phyloP scores from a whole-genome alignment of 139 green algal species.

The Closterium sp. region DNA sequence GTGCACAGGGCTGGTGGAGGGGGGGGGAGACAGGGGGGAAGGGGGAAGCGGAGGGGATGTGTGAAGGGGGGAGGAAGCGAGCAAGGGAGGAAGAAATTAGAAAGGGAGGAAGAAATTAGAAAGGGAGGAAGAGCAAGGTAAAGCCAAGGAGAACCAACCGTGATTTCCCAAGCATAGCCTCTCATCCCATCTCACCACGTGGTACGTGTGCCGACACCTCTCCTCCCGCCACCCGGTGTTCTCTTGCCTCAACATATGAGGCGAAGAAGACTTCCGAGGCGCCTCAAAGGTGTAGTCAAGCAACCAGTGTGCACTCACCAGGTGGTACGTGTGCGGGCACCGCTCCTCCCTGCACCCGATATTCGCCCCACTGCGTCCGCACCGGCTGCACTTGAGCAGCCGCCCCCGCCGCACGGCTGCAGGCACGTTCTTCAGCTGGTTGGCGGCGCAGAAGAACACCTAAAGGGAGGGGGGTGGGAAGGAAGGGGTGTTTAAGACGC shows the following conservation, averaged over 20 bases:
- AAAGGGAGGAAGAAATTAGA: too few relatives aligned
- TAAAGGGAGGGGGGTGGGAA: neutral
- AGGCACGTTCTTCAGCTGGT: conserved; percentile 45
- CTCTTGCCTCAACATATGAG: too few relatives aligned
- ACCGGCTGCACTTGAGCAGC: conserved; percentile 36
- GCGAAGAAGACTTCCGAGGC: too few relatives aligned
- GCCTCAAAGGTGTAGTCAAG: too few relatives aligned
- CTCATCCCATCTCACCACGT: conserved; percentile 45
- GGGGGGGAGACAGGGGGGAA: neutral
- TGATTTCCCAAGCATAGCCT: too few relatives aligned
- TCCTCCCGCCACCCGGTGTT: conserved; percentile 46
- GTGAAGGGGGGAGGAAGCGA: too few relatives aligned
- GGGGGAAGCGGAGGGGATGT: too few relatives aligned
- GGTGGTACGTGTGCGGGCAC: conserved; percentile 45
- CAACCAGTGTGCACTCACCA: too few relatives aligned
- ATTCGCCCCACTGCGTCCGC: conserved; percentile 24
- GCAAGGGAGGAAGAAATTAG: too few relatives aligned
- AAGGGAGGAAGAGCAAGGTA: too few relatives aligned
- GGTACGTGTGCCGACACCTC: conserved; percentile 33
- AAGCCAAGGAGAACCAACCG: too few relatives aligned
- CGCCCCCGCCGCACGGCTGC: conserved; percentile 33
- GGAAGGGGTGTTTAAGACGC: too few relatives aligned
- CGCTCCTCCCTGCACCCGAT: conserved; percentile 48
- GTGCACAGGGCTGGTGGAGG: conserved; percentile 28
- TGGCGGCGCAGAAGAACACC: conserved; percentile 47